Percentiles rank a stretch among this genome's conserved stretches.
These are phyloP conservation scores for Persicaria maculosa DNA, from an alignment of 148 eudicot genomes.

Conservation along the genomic window DNA sequence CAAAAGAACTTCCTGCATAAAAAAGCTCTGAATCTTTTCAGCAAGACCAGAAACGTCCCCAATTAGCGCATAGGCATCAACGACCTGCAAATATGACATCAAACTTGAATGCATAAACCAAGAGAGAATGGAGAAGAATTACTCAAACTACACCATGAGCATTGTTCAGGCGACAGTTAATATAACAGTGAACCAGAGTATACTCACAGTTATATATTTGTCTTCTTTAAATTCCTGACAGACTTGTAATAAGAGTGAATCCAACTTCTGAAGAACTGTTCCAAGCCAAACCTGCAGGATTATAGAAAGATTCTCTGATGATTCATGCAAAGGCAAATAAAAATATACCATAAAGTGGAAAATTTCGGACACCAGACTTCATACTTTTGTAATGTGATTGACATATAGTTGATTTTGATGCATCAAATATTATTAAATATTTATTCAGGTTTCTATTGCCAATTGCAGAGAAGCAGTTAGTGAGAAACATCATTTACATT, in stretches of 20 bases:
- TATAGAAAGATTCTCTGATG: background rate
- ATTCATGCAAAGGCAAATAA: background rate
- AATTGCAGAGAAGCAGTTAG: background rate
- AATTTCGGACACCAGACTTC: background rate
- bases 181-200: background rate
- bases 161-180: background rate
- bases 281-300: constrained; percentile 80
- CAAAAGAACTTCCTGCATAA: constrained; percentile 96
- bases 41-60: constrained; percentile 95
- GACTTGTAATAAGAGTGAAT: constrained; percentile 76
- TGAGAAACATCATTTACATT: background rate
- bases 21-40: constrained; percentile 93
- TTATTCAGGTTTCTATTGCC: background rate
- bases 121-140: constrained; percentile 3
- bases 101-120: constrained; percentile 12
- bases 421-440: background rate
- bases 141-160: constrained; percentile 2
- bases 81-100: constrained; percentile 46
- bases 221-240: constrained; percentile 84
- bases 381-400: background rate
- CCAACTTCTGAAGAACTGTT: constrained; percentile 85
- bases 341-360: background rate
- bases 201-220: constrained; percentile 69
- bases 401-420: background rate
- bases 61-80: constrained; percentile 92